Percentiles rank a stretch among this genome's conserved stretches.
phyloP scores from a whole-genome alignment of 495 filamentous ascomycete species.

The Penicillium ochrochloron region DNA sequence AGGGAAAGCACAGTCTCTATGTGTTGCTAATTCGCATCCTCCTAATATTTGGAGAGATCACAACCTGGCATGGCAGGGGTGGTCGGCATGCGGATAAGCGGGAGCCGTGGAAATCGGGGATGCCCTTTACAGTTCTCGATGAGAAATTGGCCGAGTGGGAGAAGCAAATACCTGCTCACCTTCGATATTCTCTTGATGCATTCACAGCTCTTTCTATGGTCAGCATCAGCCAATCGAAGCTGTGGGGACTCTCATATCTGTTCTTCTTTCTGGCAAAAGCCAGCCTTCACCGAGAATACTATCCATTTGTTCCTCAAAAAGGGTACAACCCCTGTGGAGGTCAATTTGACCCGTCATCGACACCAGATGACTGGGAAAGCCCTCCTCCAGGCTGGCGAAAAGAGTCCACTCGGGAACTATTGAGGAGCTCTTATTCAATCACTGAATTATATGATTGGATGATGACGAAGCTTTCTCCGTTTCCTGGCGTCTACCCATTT shows the following conservation, averaged over 20 bases:
- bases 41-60: constrained; percentile 4
- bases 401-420: not conserved
- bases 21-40: not conserved
- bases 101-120: not conserved
- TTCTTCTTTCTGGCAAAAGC: constrained; percentile 10
- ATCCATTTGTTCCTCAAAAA: constrained; percentile 6
- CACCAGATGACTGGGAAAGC: not conserved
- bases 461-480: constrained; percentile 1
- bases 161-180: not conserved
- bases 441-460: constrained; percentile 1
- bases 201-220: constrained; percentile 4
- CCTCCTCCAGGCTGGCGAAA: constrained; percentile 2
- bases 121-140: constrained; percentile 4
- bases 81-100: not conserved
- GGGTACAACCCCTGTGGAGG: not conserved
- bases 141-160: constrained; percentile 2
- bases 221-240: not conserved
- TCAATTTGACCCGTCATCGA: not conserved
- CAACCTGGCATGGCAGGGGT: constrained; percentile 5
- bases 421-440: not conserved
- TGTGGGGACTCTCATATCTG: constrained; percentile 6
- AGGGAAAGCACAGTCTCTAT: not conserved
- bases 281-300: constrained; percentile 6
- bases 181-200: constrained; percentile 1
- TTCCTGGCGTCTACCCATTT: constrained; percentile 11